Evolutionary conservation across 2,329 filamentous ascomycete genomes (phyloP), one percentile per base, ranked within the genome.

Genomic region (Septoria petroselini): DNA sequence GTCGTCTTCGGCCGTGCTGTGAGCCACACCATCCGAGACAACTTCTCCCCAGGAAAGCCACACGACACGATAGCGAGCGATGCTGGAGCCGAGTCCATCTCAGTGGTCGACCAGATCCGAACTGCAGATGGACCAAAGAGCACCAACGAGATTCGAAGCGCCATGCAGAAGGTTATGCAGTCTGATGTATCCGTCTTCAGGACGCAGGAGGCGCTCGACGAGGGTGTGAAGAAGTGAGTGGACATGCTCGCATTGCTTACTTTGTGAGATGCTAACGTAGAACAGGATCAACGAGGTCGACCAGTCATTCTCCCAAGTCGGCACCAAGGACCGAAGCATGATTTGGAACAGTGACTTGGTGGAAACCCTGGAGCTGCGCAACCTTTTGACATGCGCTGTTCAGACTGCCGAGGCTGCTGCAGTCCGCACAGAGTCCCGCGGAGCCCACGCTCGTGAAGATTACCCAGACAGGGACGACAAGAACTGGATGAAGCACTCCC

Each of bases 401-500:
- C 93, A 98, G 85, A 97, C 93, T 43, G 93, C 93, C 56, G 81
- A 84, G 63, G 82, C 90, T 25, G 93, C 93, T 57, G 88, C 90
- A 52, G 91, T 91, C 76, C 85, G 93, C 69, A 95, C 95, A 80
- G 93, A 98, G 76, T 95, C 90, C 49, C 88, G 93, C 76, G 93
- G 93, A 70, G 93, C 93, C 18, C 93, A 98, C 73, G 93, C 93
- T 60, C 87, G 93, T 61, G 93, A 98, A 78, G 93, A 98, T 70
- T 97, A 73, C 80, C 91, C 91, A 50, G 91, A 97, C 14, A 86
- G 93, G 77, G 88, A 97, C 68, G 93, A 98, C 69, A 79, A 84
- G 73, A 86, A 94, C 72, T 97, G 91, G 91, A 96, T 96, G 91
- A 97, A 97, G 85, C 93, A 98, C 81, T 95, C 89, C 38, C 81